Percentiles rank a stretch among this genome's conserved stretches.
Conservation (phyloP, 441 rosid genomes). For the Raphanus hybrid region DNA sequence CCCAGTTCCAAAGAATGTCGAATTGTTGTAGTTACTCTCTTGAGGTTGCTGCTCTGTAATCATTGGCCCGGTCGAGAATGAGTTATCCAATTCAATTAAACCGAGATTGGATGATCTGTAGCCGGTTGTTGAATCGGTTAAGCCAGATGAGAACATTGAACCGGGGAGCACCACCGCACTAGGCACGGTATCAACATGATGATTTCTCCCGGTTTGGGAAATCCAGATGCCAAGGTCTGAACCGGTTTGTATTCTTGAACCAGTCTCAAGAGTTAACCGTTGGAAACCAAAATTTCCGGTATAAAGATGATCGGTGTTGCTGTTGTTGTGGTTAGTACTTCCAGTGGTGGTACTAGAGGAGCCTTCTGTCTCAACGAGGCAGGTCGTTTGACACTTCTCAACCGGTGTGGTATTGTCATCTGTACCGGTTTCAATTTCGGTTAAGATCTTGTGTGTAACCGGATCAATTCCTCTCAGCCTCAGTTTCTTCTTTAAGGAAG, state of each 20-base stretch:
- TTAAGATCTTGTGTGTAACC: slow-evolving; percentile 81
- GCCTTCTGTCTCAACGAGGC: slow-evolving; percentile 39
- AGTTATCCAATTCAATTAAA: slow-evolving; percentile 39
- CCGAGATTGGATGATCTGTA: slow-evolving; percentile 39
- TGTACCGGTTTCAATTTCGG: slow-evolving; percentile 37
- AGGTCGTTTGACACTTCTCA: slow-evolving; percentile 31
- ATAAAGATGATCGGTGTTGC: slow-evolving; percentile 34
- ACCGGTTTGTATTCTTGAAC: slow-evolving; percentile 34
- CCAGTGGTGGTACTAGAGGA: slow-evolving; percentile 47
- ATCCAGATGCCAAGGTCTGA: slow-evolving; percentile 38
- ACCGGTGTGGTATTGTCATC: slow-evolving; percentile 42
- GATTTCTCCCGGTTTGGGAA: slow-evolving; percentile 40
- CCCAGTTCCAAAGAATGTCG: slow-evolving; percentile 38
- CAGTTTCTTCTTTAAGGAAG: slow-evolving; percentile 89
- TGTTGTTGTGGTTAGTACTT: slow-evolving; percentile 42
- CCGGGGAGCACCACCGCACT: slow-evolving; percentile 43
- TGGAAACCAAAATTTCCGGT: slow-evolving; percentile 41
- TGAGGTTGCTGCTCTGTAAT: slow-evolving; percentile 41
- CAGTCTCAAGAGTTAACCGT: slow-evolving; percentile 36
- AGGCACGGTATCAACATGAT: slow-evolving; percentile 28
- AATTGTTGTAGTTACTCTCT: slow-evolving; percentile 41
- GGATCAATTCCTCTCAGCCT: slow-evolving; percentile 92
- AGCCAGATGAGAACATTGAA: slow-evolving; percentile 40
- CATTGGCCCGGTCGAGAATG: slow-evolving; percentile 40
- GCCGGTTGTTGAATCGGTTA: slow-evolving; percentile 23